phyloP scores from a whole-genome alignment of 73 alveolate genomes.

The Urostyla sp. region DNA sequence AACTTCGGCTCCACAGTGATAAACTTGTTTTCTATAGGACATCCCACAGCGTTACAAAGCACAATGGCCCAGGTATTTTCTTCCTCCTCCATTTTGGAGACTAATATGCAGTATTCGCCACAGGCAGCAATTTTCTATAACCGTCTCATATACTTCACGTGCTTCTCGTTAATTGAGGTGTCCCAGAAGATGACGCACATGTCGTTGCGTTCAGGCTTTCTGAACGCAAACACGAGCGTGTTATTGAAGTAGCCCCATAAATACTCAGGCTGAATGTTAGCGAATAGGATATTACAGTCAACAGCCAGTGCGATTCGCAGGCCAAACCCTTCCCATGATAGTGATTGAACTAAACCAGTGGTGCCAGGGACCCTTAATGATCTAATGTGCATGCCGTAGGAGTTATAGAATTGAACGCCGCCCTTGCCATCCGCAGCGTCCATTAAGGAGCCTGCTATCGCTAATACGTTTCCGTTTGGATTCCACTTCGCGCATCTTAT shows the following conservation, averaged over 20 bases:
- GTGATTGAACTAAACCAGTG: conserved; percentile 81
- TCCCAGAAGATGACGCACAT: conserved; percentile 99
- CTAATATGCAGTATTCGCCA: conserved; percentile 89
- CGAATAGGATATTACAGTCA: conserved; percentile 93
- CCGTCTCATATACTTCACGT: conserved; percentile 83
- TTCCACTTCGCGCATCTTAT: conserved; percentile 79
- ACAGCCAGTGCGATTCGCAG: conserved; percentile 98
- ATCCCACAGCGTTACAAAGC: conserved; percentile 98
- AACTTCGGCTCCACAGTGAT: conserved; percentile 96
- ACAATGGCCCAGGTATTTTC: conserved; percentile 76
- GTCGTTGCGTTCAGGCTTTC: conserved; percentile 95
- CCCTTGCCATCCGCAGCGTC: conserved; percentile 81
- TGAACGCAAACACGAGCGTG: conserved; percentile 97
- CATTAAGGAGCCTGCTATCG: conserved; percentile 78
- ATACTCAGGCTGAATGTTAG: conserved; percentile 95
- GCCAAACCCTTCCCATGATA: conserved; percentile 98
- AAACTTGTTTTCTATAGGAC: conserved; percentile 93
- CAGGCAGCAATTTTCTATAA: conserved; percentile 72
- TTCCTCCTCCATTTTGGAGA: conserved; percentile 76
- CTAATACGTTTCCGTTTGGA: conserved; percentile 83
- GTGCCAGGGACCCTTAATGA: conserved; percentile 83
- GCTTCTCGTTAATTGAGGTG: conserved; percentile 83
- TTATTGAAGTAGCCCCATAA: conserved; percentile 97
- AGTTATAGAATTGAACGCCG: conserved; percentile 89
- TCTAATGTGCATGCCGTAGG: conserved; percentile 92